Evolutionary conservation across 2,329 filamentous ascomycete genomes (phyloP), one percentile per base, ranked within the genome.

Genomic region (Sclerotinia minor): DNA sequence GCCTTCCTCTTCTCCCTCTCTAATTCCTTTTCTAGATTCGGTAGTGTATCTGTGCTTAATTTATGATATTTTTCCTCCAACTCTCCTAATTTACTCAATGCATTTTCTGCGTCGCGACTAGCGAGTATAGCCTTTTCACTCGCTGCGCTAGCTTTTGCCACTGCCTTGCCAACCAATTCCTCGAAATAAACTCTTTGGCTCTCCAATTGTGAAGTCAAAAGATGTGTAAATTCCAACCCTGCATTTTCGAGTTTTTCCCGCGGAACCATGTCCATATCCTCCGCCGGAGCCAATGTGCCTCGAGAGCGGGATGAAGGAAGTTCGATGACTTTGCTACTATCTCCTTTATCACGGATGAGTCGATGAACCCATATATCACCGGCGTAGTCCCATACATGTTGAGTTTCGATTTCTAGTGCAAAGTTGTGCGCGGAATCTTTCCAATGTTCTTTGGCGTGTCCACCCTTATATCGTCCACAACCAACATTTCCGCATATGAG

Each of bases 371-470:
- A 99, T 76, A 90, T 91, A 76, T 99, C 95, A 5, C 92, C 93
- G 0, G 92, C 92, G 72, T 99, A 99, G 79, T 99, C 95, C 95
- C 95, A 99, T 1, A 99, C 94, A 74, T 97, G 90, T 78, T 99
- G 94, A 0, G 93, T 96, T 70, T 90, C 88, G 49, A 98, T 87
- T 77, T 99, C 95, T 77, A 99, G 91, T 35, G 93, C 91, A 77
- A 97, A 99, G 71, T 91, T 91, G 78, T 99, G 95, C 5, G 88
- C 87, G 3, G 92, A 96, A 67, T 92, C 86, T 79, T 96, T 93
- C 87, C 92, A 97, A 79, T 97, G 94, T 17, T 92, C 90, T 77
- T 96, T 97, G 45, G 94, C 94, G 75, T 98, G 94, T 0, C 93
- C 95, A 38, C 90, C 88, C 78, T 97, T 96, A 77, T 99, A 99